Base-by-base conservation (phyloP, 805 yeast species). In the Candida krabiensis region DNA sequence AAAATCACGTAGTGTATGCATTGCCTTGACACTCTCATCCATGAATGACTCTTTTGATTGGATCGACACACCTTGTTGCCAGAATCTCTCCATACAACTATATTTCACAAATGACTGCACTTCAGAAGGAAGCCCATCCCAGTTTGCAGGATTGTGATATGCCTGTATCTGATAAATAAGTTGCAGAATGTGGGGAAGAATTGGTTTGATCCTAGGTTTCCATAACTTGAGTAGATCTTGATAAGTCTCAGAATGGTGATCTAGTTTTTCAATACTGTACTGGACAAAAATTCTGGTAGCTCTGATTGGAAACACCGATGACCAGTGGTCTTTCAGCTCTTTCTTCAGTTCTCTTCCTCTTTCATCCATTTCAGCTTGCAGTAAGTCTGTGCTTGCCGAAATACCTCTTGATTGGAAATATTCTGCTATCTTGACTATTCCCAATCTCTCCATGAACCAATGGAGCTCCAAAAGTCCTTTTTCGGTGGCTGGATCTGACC, bases 401-500 rank as follows among this genome's bases (percentile, higher is more conserved):
- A 95, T 90, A 4, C 86, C 86, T 49, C 98, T 71, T 6, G 77
- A 75, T 44, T 83, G 81, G 63, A 95, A 93, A 57, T 93, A 93
- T 42, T 84, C 84, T 0, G 97, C 96, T 55, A 93, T 95, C 57
- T 81, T 80, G 3, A 89, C 98, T 38, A 93, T 87, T 2, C 99
- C 99, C 35, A 95, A 74, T 52, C 97, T 75, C 63, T 90, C 98
- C 98, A 93, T 91, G 52, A 93, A 93, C 98, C 98, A 93, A 44
- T 88, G 96, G 30, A 95, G 70, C 56, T 91, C 95, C 55, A 82
- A 69, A 19, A 93, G 67, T 0, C 97, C 97, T 55, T 88, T 88
- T 46, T 87, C 89, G 0, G 97, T 91, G 9, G 79, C 81, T 15
- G 89, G 91, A 31, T 90, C 89, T 0, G 91, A 82, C 99, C 99